Evolutionary conservation across 2,329 filamentous ascomycete genomes (phyloP), one percentile per base, ranked within the genome.

Genomic region (Hymenoscyphus fructigenus): DNA sequence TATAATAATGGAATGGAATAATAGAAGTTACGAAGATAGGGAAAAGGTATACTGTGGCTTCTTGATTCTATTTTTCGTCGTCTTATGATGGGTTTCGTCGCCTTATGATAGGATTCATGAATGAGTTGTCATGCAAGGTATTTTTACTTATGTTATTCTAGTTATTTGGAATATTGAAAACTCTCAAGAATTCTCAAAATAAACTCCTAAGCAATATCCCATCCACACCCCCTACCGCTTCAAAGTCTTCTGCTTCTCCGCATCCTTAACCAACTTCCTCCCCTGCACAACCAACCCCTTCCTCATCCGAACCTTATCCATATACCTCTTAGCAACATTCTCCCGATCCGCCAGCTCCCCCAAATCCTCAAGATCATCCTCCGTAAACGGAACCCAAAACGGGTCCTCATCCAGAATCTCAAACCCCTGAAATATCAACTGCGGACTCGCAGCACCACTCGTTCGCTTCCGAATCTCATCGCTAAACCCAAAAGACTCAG

Each of bases 381-480:
- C 95, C 0, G 94, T 98, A 69, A 92, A 93, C 1, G 95, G 95
- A 57, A 96, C 93, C 95, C 95, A 99, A 81, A 96, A 96, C 0
- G 95, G 95, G 80, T 99, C 95, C 79, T 97, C 90, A 76, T 98
- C 93, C 1, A 98, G 82, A 71, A 96, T 86, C 78, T 97, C 92
- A 75, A 93, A 99, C 0, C 95, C 95, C 7, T 91, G 87, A 76
- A 98, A 99, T 67, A 96, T 90, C 44, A 99, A 84, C 82, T 98
- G 95, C 59, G 95, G 95, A 73, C 92, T 91, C 0, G 95, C 95
- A 2, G 91, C 92, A 2, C 95, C 95, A 6, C 89, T 93, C 0
- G 93, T 97, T 6, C 93, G 86, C 80, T 98, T 98, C 65, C 95
- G 88, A 80, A 99, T 98, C 79, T 99, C 95, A 75, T 98, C 95